A percentile compares a stretch with the other conserved stretches of the same genome.
Evolutionary conservation across 306 rosid genomes (phyloP).

Genomic region (Medicago ruthenica): DNA sequence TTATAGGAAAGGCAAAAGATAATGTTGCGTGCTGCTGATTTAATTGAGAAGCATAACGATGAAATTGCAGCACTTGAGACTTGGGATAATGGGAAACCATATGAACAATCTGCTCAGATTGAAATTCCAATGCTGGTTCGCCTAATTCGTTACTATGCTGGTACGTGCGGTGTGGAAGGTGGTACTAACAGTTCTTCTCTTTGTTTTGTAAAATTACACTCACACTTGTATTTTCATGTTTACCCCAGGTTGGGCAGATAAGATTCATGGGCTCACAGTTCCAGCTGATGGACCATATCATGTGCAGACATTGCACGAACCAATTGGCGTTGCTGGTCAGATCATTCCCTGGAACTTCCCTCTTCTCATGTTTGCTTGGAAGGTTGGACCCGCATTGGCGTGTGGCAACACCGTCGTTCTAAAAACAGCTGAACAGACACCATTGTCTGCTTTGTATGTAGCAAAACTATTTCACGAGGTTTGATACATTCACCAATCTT

Average conservation of each 20-base stretch:
- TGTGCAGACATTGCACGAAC: constrained; percentile 91
- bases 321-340: constrained; percentile 94
- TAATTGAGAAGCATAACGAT: constrained; percentile 76
- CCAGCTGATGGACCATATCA: constrained; percentile 83
- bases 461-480: constrained; percentile 82
- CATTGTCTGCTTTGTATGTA: constrained; percentile 76
- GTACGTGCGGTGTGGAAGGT: constrained; percentile 46
- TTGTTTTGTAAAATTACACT: constrained; percentile 23
- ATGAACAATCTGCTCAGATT: constrained; percentile 68
- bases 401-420: constrained; percentile 85
- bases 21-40: constrained; percentile 79
- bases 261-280: constrained; percentile 89
- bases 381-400: constrained; percentile 90
- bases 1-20: constrained; percentile 72
- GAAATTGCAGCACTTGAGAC: constrained; percentile 87
- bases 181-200: background rate
- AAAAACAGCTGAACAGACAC: constrained; percentile 97
- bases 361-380: constrained; percentile 90
- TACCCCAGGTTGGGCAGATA: constrained; percentile 87
- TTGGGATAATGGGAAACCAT: constrained; percentile 96
- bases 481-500: constrained; percentile 10
- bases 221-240: constrained; percentile 14
- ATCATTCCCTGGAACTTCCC: constrained; percentile 99
- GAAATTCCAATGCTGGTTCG: constrained; percentile 80
- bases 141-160: constrained; percentile 80